phyloP scores from a whole-genome alignment of 495 filamentous ascomycete species.

The Aspergillus steynii region DNA sequence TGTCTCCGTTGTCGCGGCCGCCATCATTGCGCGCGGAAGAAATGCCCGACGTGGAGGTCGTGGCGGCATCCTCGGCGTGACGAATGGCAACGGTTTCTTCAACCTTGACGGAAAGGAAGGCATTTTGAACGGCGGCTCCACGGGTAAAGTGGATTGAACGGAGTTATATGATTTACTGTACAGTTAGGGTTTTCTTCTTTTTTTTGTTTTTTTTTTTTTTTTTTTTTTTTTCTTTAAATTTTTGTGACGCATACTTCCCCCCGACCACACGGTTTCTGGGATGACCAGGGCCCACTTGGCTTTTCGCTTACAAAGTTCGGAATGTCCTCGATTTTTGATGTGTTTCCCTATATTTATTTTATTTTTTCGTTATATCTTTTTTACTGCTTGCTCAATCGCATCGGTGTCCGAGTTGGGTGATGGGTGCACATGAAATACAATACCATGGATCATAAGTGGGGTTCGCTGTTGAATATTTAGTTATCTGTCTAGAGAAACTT shows the following conservation, averaged over 20 bases:
- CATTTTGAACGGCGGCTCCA: conserved; percentile 54
- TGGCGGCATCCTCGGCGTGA: conserved; percentile 55
- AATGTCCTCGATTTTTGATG: background rate
- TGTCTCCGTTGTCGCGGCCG: conserved; percentile 38
- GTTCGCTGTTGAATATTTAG: background rate
- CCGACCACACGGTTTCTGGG: background rate
- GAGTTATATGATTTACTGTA: conserved; percentile 31
- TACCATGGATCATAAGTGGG: background rate
- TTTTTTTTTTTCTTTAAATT: conserved; percentile 25
- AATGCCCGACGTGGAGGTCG: conserved; percentile 34
- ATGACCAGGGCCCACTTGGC: background rate
- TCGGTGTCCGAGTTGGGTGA: background rate
- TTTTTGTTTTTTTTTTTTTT: conserved; percentile 30
- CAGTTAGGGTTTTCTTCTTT: conserved; percentile 38
- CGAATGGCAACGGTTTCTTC: conserved; percentile 65
- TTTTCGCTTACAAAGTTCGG: background rate
- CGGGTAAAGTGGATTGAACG: conserved; percentile 78
- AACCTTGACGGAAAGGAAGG: conserved; percentile 77
- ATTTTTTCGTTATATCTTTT: background rate
- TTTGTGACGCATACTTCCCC: conserved; percentile 6
- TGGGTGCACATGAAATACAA: background rate
- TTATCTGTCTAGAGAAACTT: background rate
- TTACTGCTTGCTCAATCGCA: background rate
- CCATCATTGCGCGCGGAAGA: conserved; percentile 36
- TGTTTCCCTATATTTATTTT: background rate